Conservation (phyloP, 176 grass and related monocot genomes). For the Cymbopogon citratus region DNA sequence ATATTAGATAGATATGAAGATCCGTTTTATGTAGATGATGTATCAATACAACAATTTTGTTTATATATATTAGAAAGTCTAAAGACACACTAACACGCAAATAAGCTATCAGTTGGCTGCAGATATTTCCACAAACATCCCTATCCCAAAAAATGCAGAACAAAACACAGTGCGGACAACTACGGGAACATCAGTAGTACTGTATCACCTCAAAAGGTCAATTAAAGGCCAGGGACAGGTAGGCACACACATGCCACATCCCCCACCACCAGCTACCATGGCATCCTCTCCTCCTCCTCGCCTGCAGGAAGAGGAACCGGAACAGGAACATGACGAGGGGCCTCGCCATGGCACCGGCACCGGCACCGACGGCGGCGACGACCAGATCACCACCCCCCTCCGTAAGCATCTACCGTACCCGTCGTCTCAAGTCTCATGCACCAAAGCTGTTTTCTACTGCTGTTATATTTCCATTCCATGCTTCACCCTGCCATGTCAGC, state of each 20-base stretch:
- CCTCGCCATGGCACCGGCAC: neutral
- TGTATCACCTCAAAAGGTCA: too few relatives aligned
- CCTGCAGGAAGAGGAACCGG: neutral
- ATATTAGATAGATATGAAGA: too few relatives aligned
- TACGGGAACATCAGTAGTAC: too few relatives aligned
- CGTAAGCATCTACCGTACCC: neutral
- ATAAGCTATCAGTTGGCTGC: too few relatives aligned
- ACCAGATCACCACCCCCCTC: slow-evolving; percentile 50
- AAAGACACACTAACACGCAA: too few relatives aligned
- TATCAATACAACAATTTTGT: too few relatives aligned
- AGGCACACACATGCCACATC: neutral
- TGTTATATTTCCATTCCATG: neutral
- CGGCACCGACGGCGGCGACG: neutral
- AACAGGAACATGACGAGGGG: neutral
- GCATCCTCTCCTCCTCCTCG: neutral
- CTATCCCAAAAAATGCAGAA: too few relatives aligned
- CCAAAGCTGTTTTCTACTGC: neutral
- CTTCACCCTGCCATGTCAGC: neutral
- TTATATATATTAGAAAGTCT: too few relatives aligned
- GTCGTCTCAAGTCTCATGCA: neutral
- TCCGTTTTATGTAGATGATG: too few relatives aligned
- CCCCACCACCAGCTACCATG: slow-evolving; percentile 11
- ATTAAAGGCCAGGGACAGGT: too few relatives aligned
- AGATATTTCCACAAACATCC: too few relatives aligned
- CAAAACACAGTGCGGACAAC: too few relatives aligned